These are phyloP conservation scores for Stentor roeselii DNA, from an alignment of 73 alveolate species.

Conservation along the genomic window DNA sequence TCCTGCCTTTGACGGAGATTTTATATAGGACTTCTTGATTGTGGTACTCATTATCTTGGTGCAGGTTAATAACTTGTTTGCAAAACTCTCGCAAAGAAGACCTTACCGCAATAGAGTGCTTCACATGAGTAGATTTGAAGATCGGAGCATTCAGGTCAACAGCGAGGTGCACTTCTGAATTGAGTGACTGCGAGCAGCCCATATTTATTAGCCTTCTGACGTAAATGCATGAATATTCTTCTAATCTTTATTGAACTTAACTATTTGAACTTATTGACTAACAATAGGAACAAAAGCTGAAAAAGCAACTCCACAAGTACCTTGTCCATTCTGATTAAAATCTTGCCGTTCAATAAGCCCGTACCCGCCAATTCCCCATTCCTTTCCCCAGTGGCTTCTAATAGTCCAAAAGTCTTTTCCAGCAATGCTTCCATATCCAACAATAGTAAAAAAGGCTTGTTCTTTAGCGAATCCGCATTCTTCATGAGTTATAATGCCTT, in stretches of 20 bases:
- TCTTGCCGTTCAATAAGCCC: not conserved
- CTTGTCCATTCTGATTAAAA: not conserved
- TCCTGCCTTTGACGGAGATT: not conserved
- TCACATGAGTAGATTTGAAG: not conserved
- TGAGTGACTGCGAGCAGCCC: not conserved
- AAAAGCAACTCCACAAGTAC: not conserved
- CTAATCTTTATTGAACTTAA: no score
- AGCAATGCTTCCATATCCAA: conserved; percentile 8
- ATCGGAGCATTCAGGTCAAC: not conserved
- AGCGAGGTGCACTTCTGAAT: not conserved
- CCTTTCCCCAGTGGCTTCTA: not conserved
- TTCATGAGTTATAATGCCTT: not conserved
- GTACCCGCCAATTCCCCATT: not conserved
- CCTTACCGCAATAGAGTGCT: not conserved
- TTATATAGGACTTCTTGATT: no score
- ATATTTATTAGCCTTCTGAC: not conserved
- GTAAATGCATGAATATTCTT: no score
- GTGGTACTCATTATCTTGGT: not conserved
- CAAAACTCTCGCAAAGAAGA: not conserved
- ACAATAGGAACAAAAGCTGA: not conserved
- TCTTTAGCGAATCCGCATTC: not conserved
- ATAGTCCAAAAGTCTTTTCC: not conserved
- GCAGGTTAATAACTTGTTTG: not conserved
- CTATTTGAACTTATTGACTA: no score
- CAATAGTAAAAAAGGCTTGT: not conserved